Conservation (phyloP, 2,329 filamentous ascomycete species). For the Epicoccum nigrum region DNA sequence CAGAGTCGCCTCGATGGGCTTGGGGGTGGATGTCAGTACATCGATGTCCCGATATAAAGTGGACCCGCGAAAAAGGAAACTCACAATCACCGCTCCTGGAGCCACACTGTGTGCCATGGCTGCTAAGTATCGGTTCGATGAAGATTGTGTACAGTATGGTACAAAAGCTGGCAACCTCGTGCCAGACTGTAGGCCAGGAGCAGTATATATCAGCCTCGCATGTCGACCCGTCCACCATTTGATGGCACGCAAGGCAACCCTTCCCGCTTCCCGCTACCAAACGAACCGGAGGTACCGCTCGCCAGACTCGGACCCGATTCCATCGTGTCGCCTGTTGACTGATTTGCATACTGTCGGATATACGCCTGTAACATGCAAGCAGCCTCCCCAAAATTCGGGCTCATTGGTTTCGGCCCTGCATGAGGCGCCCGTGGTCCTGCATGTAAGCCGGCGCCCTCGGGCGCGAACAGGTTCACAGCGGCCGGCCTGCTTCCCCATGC, state of each 20-base stretch:
- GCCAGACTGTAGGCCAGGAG: neutral
- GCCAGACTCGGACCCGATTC: neutral
- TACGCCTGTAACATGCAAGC: neutral
- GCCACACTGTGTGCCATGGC: conserved; percentile 17
- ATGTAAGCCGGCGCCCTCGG: neutral
- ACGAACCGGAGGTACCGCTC: neutral
- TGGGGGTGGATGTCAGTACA: conserved; percentile 3
- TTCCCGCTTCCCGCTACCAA: neutral
- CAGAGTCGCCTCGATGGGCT: conserved; percentile 23
- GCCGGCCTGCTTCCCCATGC: neutral
- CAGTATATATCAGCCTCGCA: neutral
- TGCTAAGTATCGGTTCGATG: neutral
- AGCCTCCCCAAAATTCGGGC: neutral
- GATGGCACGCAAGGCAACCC: neutral
- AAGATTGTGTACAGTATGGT: neutral
- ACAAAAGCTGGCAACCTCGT: neutral
- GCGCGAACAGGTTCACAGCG: neutral
- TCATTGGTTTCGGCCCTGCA: neutral
- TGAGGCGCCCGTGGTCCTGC: neutral
- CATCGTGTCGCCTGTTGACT: neutral
- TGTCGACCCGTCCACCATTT: neutral
- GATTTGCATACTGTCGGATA: neutral
- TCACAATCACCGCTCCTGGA: conserved; percentile 19
- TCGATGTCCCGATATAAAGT: neutral
- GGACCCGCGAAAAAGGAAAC: neutral